A percentile compares a stretch with the other conserved stretches of the same genome.
Evolutionary conservation across 192 early-diverging fungal genomes (phyloP).

Genomic region (Dimargaris xerosporica): DNA sequence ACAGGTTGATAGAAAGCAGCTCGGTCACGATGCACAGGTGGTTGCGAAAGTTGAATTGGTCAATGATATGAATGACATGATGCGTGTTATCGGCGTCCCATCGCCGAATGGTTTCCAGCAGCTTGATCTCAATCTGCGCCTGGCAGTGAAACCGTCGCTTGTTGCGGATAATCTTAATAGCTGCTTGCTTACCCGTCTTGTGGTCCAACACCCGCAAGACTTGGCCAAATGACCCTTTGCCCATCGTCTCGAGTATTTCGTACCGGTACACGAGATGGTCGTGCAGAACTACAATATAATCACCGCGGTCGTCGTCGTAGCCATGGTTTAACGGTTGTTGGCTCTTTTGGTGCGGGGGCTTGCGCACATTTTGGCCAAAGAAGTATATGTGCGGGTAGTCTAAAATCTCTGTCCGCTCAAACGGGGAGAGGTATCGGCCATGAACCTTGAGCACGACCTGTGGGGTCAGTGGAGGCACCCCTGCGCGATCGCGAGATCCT

Average conservation of each 20-base stretch:
- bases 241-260: slow-evolving; percentile 78
- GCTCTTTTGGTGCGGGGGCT: slow-evolving; percentile 25
- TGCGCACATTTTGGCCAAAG: slow-evolving; percentile 58
- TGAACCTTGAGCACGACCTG: slow-evolving; percentile 47
- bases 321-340: slow-evolving; percentile 20
- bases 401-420: slow-evolving; percentile 78
- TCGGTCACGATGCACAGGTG: slow-evolving; percentile 94
- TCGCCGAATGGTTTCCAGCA: slow-evolving; percentile 65
- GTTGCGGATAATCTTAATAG: slow-evolving; percentile 91
- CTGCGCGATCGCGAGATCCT: slow-evolving; percentile 8
- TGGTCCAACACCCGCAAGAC: slow-evolving; percentile 91
- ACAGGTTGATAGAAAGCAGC: slow-evolving; percentile 84
- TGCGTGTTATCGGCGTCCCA: slow-evolving; percentile 73
- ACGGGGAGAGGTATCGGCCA: slow-evolving; percentile 57
- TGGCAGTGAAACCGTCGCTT: slow-evolving; percentile 94
- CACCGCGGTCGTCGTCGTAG: slow-evolving; percentile 89
- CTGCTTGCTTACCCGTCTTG: slow-evolving; percentile 69
- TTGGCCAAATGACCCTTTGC: slow-evolving; percentile 92
- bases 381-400: slow-evolving; percentile 76
- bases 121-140: slow-evolving; percentile 85
- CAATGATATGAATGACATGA: slow-evolving; percentile 76
- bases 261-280: slow-evolving; percentile 92
- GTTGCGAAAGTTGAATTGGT: slow-evolving; percentile 85
- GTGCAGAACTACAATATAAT: slow-evolving; percentile 69
- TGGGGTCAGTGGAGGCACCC: slow-evolving; percentile 35